These are phyloP conservation scores for Polychaeton citri DNA, from an alignment of 2,329 filamentous ascomycete species.

Conservation along the genomic window DNA sequence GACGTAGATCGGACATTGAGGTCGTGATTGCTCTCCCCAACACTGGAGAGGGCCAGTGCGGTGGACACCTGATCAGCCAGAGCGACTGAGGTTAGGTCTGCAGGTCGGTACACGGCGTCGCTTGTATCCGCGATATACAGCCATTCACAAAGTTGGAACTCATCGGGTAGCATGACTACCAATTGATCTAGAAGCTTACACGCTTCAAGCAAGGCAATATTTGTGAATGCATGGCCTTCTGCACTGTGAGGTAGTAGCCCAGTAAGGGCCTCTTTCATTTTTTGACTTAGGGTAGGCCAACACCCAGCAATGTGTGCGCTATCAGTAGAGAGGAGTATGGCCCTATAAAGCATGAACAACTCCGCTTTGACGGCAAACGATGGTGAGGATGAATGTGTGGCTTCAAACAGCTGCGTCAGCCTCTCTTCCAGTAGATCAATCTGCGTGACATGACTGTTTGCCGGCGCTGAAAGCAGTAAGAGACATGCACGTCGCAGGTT, in stretches of 20 bases:
- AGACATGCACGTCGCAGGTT: slow-evolving; percentile 73
- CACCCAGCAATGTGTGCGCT: slow-evolving; percentile 67
- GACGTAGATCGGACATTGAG: not conserved
- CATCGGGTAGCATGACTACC: slow-evolving; percentile 76
- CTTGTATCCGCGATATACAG: slow-evolving; percentile 94
- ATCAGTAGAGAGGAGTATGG: slow-evolving; percentile 66
- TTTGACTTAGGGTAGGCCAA: slow-evolving; percentile 82
- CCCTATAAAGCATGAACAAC: slow-evolving; percentile 75
- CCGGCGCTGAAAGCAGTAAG: slow-evolving; percentile 60
- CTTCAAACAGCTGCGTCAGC: slow-evolving; percentile 70
- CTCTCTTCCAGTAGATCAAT: slow-evolving; percentile 65
- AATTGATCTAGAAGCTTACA: slow-evolving; percentile 87
- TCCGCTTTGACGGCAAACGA: slow-evolving; percentile 82
- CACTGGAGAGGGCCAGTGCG: slow-evolving; percentile 42
- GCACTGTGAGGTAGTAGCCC: slow-evolving; percentile 58
- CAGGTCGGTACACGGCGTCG: slow-evolving; percentile 78
- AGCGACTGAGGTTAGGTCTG: slow-evolving; percentile 54
- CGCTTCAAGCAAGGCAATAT: slow-evolving; percentile 68
- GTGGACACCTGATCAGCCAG: slow-evolving; percentile 78
- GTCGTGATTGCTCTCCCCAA: slow-evolving; percentile 14
- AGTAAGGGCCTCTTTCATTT: slow-evolving; percentile 67
- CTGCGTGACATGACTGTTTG: slow-evolving; percentile 70
- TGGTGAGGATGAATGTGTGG: slow-evolving; percentile 77
- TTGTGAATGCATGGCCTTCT: slow-evolving; percentile 61
- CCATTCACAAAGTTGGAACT: slow-evolving; percentile 98